Conservation (phyloP, 2,329 filamentous ascomycete genomes). For the Talaromyces sp. region DNA sequence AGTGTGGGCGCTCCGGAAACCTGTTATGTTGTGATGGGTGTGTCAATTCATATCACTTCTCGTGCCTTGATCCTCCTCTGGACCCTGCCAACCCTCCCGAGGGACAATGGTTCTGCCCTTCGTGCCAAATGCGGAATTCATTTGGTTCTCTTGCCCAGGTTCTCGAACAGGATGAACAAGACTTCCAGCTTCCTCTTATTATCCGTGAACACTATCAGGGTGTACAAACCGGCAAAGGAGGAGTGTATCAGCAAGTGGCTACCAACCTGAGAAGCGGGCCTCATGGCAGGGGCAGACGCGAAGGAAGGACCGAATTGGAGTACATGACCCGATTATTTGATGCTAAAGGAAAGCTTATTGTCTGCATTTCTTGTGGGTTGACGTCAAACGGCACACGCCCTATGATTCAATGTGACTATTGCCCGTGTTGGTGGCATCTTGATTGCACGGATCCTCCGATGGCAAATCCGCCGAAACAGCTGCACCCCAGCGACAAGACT, state of each 20-base stretch:
- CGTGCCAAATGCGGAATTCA: conserved; percentile 47
- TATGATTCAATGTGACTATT: conserved; percentile 83
- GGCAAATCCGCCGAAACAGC: conserved; percentile 64
- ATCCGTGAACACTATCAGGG: conserved; percentile 74
- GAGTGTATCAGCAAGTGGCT: conserved; percentile 70
- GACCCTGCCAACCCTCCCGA: conserved; percentile 58
- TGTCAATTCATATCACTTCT: conserved; percentile 81
- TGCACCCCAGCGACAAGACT: conserved; percentile 43
- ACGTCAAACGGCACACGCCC: conserved; percentile 58
- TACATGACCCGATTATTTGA: conserved; percentile 54
- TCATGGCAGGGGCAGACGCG: conserved; percentile 13
- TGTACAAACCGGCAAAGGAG: conserved; percentile 68
- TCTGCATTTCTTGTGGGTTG: conserved; percentile 71
- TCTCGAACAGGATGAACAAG: conserved; percentile 61
- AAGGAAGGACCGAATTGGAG: conserved; percentile 18
- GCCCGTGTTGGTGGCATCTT: conserved; percentile 78
- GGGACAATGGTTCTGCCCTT: conserved; percentile 77
- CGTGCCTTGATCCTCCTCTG: conserved; percentile 77
- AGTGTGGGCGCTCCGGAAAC: conserved; percentile 76
- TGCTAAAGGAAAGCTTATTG: conserved; percentile 64
- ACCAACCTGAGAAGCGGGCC: conserved; percentile 22
- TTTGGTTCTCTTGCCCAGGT: conserved; percentile 60
- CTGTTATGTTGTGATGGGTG: conserved; percentile 94
- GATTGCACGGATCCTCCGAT: conserved; percentile 85
- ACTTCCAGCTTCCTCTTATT: conserved; percentile 64